Evolutionary conservation across 495 filamentous ascomycete species (phyloP), one percentile per base, ranked within the genome.

Genomic region (Penicillium silybi): DNA sequence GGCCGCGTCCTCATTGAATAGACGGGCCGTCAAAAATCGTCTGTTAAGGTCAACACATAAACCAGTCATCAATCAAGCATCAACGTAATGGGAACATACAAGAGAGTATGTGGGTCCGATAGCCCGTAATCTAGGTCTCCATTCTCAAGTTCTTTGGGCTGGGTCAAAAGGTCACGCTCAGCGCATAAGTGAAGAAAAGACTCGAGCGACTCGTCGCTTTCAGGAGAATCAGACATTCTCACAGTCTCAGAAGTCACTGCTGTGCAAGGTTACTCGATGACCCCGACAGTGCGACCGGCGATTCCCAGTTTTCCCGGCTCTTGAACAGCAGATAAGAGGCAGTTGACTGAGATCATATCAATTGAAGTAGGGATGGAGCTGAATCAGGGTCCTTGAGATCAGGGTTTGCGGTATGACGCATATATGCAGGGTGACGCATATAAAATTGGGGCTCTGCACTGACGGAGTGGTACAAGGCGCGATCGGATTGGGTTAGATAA

Each of bases 21-120:
- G 23, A 13, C 64, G 62, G 6, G 68, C 70, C 8, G 54, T 46
- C 25, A 73, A 56, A 44, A 68, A 73, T 13, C 68, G 61, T 50
- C 62, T 70, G 25, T 23, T 17, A n/a, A 6, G 1, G 23, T 61
- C 6, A 58, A 37, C 29, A 18, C 16, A 38, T 16, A 16, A 16
- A 16, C 15, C 5, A 5, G 13, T 1, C 35, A 10, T 5, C 2
- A 10, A 38, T 23, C 6, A 23, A 23, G 3, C 22, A 29, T 1
- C 7, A 29, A 13, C 16, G 10, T 8, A 38, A 38, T 10, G 16
- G 2, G 16, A 9, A 49, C 59, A n/a, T 50, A 71, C 68, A 65
- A 44, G 6, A 72, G 59, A 2, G 67, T 63, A 5, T 40, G 18
- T 18, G 65, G 55, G 32, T 72, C 68, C 1, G 56, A 63, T 41